Evolutionary conservation across 2,329 filamentous ascomycete genomes (phyloP).

Genomic region (Ophiostoma novo-ulmi): DNA sequence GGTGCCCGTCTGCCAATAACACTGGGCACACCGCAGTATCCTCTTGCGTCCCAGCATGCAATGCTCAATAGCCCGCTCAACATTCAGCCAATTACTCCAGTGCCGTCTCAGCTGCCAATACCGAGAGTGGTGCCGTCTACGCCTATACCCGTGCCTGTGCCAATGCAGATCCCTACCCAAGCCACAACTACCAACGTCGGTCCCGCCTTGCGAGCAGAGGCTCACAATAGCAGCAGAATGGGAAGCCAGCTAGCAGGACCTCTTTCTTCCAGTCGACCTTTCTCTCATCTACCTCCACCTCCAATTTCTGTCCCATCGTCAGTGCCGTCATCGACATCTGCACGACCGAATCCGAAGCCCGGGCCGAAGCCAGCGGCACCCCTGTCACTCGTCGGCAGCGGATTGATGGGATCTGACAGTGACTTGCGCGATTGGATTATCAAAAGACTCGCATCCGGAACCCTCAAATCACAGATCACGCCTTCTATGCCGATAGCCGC

Average conservation of each 20-base stretch:
- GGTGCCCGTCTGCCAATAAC: not conserved
- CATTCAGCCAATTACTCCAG: not conserved
- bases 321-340: not conserved
- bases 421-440: constrained; percentile 10
- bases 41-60: not conserved
- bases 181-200: not conserved
- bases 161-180: constrained; percentile 20
- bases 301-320: not conserved
- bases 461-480: not conserved
- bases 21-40: not conserved
- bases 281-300: not conserved
- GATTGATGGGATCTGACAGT: not conserved
- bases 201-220: not conserved
- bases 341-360: not conserved
- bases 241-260: no score
- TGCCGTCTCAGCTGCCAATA: not conserved
- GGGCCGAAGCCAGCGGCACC: not conserved
- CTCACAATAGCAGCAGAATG: not conserved
- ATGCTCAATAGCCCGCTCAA: not conserved
- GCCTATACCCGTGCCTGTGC: not conserved
- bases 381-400: not conserved
- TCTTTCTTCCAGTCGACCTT: not conserved
- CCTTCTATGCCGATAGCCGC: not conserved
- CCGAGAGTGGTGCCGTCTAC: not conserved
- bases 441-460: not conserved